A percentile compares a stretch with the other conserved stretches of the same genome.
Conservation (phyloP, 164 flowering plant genomes). For the Nymphaea colorata region DNA sequence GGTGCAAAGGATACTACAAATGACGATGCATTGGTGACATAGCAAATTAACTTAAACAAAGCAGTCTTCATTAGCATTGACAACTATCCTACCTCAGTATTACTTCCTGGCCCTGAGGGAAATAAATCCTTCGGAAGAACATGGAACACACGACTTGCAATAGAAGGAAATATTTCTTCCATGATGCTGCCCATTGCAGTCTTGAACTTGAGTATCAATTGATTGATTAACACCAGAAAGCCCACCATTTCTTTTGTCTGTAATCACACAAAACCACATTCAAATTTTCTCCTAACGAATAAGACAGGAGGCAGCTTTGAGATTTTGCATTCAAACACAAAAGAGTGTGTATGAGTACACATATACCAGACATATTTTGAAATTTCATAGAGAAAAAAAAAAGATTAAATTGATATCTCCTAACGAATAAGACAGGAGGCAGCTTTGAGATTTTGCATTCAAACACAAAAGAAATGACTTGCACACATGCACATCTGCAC, state of each 20-base stretch:
- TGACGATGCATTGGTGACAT: not conserved
- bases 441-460: too few species aligned
- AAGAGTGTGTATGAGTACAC: too few species aligned
- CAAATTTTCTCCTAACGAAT: not conserved
- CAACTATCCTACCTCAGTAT: conserved; percentile 59
- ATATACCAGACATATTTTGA: too few species aligned
- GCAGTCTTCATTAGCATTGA: not conserved
- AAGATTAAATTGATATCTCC: too few species aligned
- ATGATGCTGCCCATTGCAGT: conserved; percentile 46
- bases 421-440: too few species aligned
- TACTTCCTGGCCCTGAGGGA: conserved; percentile 74
- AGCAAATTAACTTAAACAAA: too few species aligned
- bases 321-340: too few species aligned
- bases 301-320: not conserved
- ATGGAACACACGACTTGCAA: conserved; percentile 59
- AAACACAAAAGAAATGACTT: too few species aligned
- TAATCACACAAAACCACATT: conserved; percentile 8
- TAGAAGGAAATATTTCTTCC: conserved; percentile 78
- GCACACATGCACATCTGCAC: too few species aligned
- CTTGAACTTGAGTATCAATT: conserved; percentile 85
- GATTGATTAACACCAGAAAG: conserved; percentile 75
- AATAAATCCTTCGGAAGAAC: conserved; percentile 58
- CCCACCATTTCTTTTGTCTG: conserved; percentile 90
- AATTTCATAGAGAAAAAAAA: too few species aligned
- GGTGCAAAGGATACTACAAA: not conserved